Evolutionary conservation across 78 protist species (phyloP).

Genomic region (Capsaspora owczarzaki): DNA sequence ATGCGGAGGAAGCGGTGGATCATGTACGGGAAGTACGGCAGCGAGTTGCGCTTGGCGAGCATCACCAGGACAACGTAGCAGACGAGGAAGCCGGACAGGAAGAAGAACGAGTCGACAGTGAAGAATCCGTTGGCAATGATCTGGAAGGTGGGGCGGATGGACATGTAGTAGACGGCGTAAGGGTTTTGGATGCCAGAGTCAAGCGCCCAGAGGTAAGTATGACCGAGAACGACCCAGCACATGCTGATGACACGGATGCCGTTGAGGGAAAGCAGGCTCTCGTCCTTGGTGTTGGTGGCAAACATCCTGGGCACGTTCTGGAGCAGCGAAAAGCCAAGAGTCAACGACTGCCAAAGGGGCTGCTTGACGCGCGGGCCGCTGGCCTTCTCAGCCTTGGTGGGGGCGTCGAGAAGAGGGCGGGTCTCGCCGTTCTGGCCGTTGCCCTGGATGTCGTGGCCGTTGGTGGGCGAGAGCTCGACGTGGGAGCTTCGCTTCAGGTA

Average conservation of each 20-base stretch:
- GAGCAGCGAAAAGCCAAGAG: not conserved
- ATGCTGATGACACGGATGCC: not conserved
- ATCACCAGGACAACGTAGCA: not conserved
- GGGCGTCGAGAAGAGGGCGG: not conserved
- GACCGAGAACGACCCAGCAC: not conserved
- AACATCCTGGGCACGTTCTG: not conserved
- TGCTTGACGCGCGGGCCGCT: not conserved
- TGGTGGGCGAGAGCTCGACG: not conserved
- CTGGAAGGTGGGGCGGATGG: not conserved
- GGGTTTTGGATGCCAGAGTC: not conserved
- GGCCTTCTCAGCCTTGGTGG: not conserved
- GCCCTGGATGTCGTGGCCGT: not conserved
- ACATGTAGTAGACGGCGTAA: not conserved
- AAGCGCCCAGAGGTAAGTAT: not conserved
- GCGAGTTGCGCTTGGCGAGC: not conserved
- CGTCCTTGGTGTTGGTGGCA: not conserved
- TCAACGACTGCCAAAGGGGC: not conserved
- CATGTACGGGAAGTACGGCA: not conserved
- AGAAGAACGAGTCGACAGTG: slow-evolving; percentile 5
- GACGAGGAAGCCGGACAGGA: not conserved
- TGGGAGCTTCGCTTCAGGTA: not conserved
- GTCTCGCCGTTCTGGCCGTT: not conserved
- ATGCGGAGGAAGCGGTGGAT: not conserved
- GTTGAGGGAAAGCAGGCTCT: not conserved
- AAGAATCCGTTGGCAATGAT: not conserved